These are phyloP conservation scores for Mrakiaceae sp. DNA, from an alignment of 1,284 basidiomycete species.

Conservation along the genomic window DNA sequence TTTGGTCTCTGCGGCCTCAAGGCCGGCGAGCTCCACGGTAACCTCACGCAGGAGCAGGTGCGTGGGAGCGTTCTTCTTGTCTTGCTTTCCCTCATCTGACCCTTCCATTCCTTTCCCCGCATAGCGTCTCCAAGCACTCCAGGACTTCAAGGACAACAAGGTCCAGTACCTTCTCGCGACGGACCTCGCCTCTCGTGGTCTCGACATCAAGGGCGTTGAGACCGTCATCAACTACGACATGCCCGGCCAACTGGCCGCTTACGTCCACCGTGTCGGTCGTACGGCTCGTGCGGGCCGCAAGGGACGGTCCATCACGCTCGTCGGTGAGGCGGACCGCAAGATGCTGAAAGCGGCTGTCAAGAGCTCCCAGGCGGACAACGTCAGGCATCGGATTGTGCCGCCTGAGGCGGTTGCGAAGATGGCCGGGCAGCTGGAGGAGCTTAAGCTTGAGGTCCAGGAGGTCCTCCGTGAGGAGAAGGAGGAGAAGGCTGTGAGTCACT, in stretches of 20 bases:
- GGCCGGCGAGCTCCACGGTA: slow-evolving; percentile 85
- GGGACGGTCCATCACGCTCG: slow-evolving; percentile 90
- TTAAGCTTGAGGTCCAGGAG: slow-evolving; percentile 70
- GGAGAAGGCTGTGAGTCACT: slow-evolving; percentile 63
- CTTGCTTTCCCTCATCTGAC: background rate
- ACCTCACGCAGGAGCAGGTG: slow-evolving; percentile 89
- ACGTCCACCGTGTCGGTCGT: slow-evolving; percentile 90
- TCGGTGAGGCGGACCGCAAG: slow-evolving; percentile 91
- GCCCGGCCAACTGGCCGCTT: slow-evolving; percentile 85
- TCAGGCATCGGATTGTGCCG: slow-evolving; percentile 82
- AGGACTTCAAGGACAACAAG: slow-evolving; percentile 71
- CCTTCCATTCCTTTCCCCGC: slow-evolving; percentile 13
- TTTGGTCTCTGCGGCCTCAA: slow-evolving; percentile 81
- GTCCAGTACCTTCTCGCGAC: slow-evolving; percentile 90
- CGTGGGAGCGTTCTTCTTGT: slow-evolving; percentile 20
- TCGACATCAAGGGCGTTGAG: slow-evolving; percentile 96
- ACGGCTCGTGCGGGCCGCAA: slow-evolving; percentile 89
- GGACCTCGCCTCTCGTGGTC: slow-evolving; percentile 84
- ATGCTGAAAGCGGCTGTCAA: slow-evolving; percentile 95
- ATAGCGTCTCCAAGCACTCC: slow-evolving; percentile 73
- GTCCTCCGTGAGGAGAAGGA: slow-evolving; percentile 89
- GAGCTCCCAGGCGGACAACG: slow-evolving; percentile 67
- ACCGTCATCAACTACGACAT: slow-evolving; percentile 98
- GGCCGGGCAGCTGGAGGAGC: slow-evolving; percentile 52
- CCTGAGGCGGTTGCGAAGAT: slow-evolving; percentile 64